Evolutionary conservation across 2,329 filamentous ascomycete genomes (phyloP), one percentile per base, ranked within the genome.

Genomic region (Sarocladium kiliense): DNA sequence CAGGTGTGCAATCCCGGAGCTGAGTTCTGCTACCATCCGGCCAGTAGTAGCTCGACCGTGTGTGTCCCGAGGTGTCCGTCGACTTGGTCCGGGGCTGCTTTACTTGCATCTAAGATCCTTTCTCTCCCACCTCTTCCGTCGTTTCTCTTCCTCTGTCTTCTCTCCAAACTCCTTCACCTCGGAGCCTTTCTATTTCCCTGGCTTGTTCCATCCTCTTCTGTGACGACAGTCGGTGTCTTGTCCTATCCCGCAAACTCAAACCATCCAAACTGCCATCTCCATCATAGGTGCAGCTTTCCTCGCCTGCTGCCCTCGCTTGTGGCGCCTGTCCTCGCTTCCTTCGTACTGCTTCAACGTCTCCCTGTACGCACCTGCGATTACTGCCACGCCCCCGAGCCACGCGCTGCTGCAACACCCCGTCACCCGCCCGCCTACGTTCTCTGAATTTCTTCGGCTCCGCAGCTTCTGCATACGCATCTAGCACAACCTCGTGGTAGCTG

Each of bases 51-150:
- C n/a, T n/a, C n/a, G n/a, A n/a, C n/a, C 47, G 7, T 51, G 47
- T 51, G 27, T 23, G 26, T 32, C 47, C 47, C 47, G 47, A 51
- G 30, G 47, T 27, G 30, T 23, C 27, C 30, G n/a, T 51, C 30
- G n/a, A 51, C 11, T n/a, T 26, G 32, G 19, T 18, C 25, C 34
- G 32, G 19, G n/a, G 25, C 25, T 14, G 19, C 27, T 21, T 32
- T 16, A 18, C 23, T 23, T 25, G 26, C 49, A 53, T 53, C 50
- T 41, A 53, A 53, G 50, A 37, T 53, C 50, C 30, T 26, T 34
- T 18, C 26, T 16, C 26, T 55, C 44, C 41, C 34, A 36, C 54
- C 32, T 41, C 39, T 41, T 55, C 21, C 53, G 5, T 23, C 16
- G 32, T 26, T 26, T 37, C 23, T 23, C 18, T 50, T 26, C 25